These are phyloP conservation scores for Picea engelmannii DNA, from an alignment of 83 land plant genomes.

Conservation along the genomic window DNA sequence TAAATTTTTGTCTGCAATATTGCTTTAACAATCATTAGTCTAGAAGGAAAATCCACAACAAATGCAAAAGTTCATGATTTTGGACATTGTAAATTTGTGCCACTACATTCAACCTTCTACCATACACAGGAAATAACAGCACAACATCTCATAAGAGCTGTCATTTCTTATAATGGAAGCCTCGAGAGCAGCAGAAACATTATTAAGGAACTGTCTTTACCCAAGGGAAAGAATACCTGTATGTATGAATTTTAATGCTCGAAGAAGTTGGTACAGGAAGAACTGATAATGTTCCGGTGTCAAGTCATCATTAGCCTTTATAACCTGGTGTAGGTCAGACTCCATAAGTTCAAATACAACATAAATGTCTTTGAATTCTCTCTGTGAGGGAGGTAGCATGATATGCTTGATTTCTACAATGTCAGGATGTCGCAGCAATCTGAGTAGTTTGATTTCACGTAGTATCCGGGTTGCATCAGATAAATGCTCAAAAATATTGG, in stretches of 20 bases:
- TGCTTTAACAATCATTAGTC: too few relatives aligned
- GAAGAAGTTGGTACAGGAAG: constrained; percentile 73
- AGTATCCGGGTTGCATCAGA: constrained; percentile 41
- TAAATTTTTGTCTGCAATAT: too few relatives aligned
- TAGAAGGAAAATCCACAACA: too few relatives aligned
- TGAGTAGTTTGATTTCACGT: constrained; percentile 59
- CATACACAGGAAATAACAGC: too few relatives aligned
- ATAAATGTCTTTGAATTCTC: constrained; percentile 73
- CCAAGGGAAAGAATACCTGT: too few relatives aligned
- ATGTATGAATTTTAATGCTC: constrained; percentile 77
- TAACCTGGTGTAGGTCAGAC: constrained; percentile 80
- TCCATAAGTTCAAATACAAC: constrained; percentile 90
- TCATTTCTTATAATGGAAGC: too few relatives aligned
- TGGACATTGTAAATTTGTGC: too few relatives aligned
- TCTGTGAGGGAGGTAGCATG: constrained; percentile 68
- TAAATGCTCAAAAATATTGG: constrained; percentile 41
- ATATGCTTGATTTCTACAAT: constrained; percentile 76
- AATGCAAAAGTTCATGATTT: too few relatives aligned
- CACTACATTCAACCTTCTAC: too few relatives aligned
- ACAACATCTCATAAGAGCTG: too few relatives aligned
- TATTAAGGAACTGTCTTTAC: too few relatives aligned
- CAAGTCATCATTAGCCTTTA: constrained; percentile 86
- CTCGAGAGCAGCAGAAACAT: too few relatives aligned
- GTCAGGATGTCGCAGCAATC: constrained; percentile 64
- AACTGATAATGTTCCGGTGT: constrained; percentile 79